phyloP scores from a whole-genome alignment of 2,329 filamentous ascomycete genomes.

The Xylaria sp. region DNA sequence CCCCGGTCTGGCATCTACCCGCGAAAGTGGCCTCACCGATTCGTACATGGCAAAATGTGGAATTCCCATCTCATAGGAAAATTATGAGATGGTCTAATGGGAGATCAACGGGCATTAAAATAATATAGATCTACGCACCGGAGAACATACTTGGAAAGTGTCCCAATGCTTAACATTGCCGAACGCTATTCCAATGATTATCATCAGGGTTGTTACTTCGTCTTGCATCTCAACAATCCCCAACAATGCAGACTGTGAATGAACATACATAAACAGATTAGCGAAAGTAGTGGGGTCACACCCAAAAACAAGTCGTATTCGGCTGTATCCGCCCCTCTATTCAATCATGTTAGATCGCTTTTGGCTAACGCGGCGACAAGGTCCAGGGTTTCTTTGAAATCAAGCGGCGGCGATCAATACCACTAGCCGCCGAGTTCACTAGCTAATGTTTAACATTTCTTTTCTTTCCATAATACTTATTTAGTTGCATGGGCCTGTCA shows the following conservation, averaged over 20 bases:
- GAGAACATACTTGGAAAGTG: background rate
- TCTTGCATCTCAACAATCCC: background rate
- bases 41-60: background rate
- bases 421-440: background rate
- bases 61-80: background rate
- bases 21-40: background rate
- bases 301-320: constrained; percentile 9
- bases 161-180: background rate
- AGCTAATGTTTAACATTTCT: background rate
- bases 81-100: background rate
- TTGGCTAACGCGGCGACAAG: background rate
- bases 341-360: background rate
- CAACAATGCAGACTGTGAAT: too few species aligned
- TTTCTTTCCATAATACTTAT: background rate
- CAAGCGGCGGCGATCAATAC: background rate
- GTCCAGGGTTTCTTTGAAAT: background rate
- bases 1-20: constrained; percentile 1
- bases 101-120: background rate
- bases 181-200: background rate
- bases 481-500: background rate
- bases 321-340: background rate
- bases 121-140: background rate
- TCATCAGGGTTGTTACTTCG: background rate
- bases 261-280: constrained; percentile 4
- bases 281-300: constrained; percentile 5